Evolutionary conservation across 2,329 filamentous ascomycete genomes (phyloP).

Genomic region (Thielaviopsis cerberus): DNA sequence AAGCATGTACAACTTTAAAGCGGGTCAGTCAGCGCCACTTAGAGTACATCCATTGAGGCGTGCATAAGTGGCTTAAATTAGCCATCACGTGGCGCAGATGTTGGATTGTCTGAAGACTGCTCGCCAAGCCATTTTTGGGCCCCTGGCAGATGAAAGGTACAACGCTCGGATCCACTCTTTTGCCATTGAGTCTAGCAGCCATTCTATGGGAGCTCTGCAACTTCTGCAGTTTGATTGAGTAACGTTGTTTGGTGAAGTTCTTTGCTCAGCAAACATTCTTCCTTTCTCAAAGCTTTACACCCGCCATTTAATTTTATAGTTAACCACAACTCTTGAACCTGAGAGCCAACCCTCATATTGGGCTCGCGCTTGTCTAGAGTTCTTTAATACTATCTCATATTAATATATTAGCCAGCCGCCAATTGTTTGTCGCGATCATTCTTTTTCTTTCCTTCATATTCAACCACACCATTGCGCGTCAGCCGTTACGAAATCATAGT

Average conservation of each 20-base stretch:
- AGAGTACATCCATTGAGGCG: background rate
- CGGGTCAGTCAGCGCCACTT: background rate
- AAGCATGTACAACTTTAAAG: slow-evolving; percentile 1
- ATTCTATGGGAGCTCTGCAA: background rate
- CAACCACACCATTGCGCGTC: background rate
- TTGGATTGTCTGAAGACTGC: background rate
- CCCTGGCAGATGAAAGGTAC: slow-evolving; percentile 10
- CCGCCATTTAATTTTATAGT: background rate
- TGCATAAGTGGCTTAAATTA: slow-evolving; percentile 4
- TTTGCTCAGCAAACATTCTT: slow-evolving; percentile 1
- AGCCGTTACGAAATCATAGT: background rate
- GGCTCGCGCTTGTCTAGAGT: background rate
- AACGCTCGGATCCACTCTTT: slow-evolving; percentile 7
- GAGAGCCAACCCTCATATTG: background rate
- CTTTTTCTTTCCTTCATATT: background rate
- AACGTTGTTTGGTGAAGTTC: background rate
- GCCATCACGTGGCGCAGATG: slow-evolving; percentile 8
- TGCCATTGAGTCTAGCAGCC: background rate
- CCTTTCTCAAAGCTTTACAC: slow-evolving; percentile 3
- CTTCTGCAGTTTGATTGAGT: background rate
- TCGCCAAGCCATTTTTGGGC: background rate
- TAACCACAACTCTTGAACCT: background rate
- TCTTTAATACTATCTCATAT: background rate
- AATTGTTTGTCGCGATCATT: background rate
- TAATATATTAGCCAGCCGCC: background rate